A percentile compares a stretch with the other conserved stretches of the same genome.
Conservation (phyloP, 2,329 filamentous ascomycete genomes). For the Monosporascus sp. region DNA sequence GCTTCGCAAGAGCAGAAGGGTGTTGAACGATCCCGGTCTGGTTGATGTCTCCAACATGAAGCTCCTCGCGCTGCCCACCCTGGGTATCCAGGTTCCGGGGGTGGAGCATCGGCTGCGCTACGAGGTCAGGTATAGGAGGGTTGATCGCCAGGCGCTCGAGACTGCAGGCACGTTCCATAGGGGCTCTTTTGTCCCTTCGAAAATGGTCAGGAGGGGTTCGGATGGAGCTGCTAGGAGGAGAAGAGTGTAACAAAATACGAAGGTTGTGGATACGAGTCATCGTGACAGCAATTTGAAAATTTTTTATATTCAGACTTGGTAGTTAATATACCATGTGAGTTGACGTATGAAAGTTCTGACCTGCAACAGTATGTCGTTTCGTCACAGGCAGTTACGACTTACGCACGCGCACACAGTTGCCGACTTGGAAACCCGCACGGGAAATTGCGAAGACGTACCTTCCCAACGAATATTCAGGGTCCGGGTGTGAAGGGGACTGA, state of each 20-base stretch:
- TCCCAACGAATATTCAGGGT: no score
- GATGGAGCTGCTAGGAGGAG: not conserved
- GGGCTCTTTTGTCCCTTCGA: conserved; percentile 7
- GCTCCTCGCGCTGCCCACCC: conserved; percentile 49
- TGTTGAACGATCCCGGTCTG: conserved; percentile 5
- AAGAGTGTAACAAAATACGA: not conserved
- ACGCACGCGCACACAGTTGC: no score
- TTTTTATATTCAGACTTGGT: no score
- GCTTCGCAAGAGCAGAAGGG: not conserved
- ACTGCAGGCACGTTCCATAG: conserved; percentile 12
- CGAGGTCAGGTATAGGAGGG: conserved; percentile 45
- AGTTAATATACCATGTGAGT: no score
- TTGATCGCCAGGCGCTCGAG: conserved; percentile 37
- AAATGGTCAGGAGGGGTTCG: not conserved
- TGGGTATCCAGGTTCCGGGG: conserved; percentile 43
- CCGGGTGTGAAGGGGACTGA: no score
- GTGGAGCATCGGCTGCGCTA: conserved; percentile 45
- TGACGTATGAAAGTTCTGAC: no score
- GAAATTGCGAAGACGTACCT: no score
- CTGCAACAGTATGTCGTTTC: no score
- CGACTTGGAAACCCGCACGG: no score
- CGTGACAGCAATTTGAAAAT: no score
- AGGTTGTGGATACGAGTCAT: no score
- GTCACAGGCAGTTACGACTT: no score
- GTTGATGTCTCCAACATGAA: conserved; percentile 25